Base-by-base conservation (phyloP, 345 rosid genomes). In the Mallotus nudiflorus region DNA sequence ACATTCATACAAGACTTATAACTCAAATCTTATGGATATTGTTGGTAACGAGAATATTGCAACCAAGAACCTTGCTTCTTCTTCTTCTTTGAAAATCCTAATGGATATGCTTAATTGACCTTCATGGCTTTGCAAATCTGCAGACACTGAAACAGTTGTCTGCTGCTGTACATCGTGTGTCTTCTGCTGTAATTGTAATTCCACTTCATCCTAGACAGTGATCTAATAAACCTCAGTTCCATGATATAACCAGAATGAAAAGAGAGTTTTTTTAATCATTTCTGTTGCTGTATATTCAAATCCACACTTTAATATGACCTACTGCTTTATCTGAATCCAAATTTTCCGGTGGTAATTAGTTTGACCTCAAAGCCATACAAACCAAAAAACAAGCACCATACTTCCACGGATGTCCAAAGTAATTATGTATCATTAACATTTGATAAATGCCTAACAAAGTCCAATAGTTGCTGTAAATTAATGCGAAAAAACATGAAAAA, bases 51-150 rank as follows among this genome's bases (percentile, higher is more conserved):
- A 40, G 58, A 55, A 42, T 24, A 45, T 22, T 28, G 72, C 66
- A 73, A 66, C 35, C 20, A 57, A 44, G 39, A 68, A 40, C 65
- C 60, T 75, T 74, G 80, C 69, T n/a, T 68, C 54, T 51, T 42
- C 56, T 68, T 62, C n/a, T n/a, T n/a, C n/a, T n/a, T n/a, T n/a
- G 9, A 55, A 55, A 73, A 67, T 49, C 65, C 54, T 69, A 52
- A 27, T 49, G n/a, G 58, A 39, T 62, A 18, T 46, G 39, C n/a
- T 19, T n/a, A n/a, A n/a, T n/a, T 20, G 55, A 50, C 68, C 66
- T 68, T 75, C 65, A n/a, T 44, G 57, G 52, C 58, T 22, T 46
- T 9, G 27, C 67, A 69, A 40, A 72, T 62, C 66, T 61, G 65
- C 27, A 59, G 66, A 76, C 70, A 71, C 74, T 50, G 58, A 70